Evolutionary conservation across 441 rosid species (phyloP).

Genomic region (Corymbia citriodora): DNA sequence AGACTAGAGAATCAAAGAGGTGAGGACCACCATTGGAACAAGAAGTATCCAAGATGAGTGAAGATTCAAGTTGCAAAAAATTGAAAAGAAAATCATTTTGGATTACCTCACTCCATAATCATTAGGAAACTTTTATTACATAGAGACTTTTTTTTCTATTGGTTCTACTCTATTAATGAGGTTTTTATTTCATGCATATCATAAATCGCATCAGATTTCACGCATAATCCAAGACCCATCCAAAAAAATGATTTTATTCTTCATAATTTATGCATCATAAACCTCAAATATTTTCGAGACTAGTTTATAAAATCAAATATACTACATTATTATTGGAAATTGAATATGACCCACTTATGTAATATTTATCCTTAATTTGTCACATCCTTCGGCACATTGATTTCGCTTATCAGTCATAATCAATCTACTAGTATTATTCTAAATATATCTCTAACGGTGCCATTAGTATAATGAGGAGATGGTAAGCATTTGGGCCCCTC

Average conservation of each 20-base stretch:
- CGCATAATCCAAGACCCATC: neutral
- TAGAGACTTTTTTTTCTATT: too few relatives aligned
- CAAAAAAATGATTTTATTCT: neutral
- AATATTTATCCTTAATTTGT: neutral
- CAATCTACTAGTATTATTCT: neutral
- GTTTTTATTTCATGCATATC: accelerated
- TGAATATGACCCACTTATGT: too few relatives aligned
- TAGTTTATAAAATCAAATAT: neutral
- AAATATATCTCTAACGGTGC: too few relatives aligned
- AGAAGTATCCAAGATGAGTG: neutral
- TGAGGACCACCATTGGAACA: neutral
- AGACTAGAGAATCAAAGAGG: neutral
- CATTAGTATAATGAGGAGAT: neutral
- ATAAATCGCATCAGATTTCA: accelerated
- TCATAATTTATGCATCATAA: accelerated
- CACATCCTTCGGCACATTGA: too few relatives aligned
- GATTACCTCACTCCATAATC: too few relatives aligned
- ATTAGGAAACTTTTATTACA: too few relatives aligned
- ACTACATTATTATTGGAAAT: accelerated
- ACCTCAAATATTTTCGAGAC: neutral
- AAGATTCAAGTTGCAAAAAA: neutral
- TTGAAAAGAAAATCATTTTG: neutral
- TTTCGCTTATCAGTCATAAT: neutral
- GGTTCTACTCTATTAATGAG: too few relatives aligned
- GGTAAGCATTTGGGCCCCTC: neutral